Evolutionary conservation across 2,329 filamentous ascomycete species (phyloP), one percentile per base, ranked within the genome.

Genomic region (Ascochyta clinopodiicola): DNA sequence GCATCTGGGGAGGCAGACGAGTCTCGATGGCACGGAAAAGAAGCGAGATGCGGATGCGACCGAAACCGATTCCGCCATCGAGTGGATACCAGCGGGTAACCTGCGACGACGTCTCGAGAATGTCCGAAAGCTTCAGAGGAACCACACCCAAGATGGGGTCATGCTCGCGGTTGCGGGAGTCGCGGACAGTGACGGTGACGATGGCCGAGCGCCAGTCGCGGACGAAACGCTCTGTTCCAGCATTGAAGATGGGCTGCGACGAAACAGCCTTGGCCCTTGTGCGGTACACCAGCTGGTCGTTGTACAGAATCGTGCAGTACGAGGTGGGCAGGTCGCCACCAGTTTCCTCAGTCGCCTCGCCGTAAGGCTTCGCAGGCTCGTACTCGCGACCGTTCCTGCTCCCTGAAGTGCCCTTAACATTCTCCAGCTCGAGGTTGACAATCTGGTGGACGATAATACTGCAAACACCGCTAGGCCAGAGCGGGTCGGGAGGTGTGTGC

Each of bases 171-270:
- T 97, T 91, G 31, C 94, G 87, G 10, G 90, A 87, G 72, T 98
- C 94, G 24, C 95, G 89, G 15, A 97, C 92, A 0, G 91, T 90
- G 44, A 98, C 83, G 0, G 93, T 97, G 49, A 96, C 84, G 53
- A 97, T 90, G 40, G 86, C 84, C 17, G 91, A 95, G 60, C 92
- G 85, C 95, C 95, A 99, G 71, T 99, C 94, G 21, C 94, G 88
- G 27, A 98, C 80, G 67, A 98, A 98, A 12, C 89, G 86, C 71
- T 99, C 95, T 0, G 93, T 97, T 56, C 94, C 94, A 3, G 95
- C 93, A 66, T 98, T 97, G 83, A 96, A 98, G 61, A 98, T 97
- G 1, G 95, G 95, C 73, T 96, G 93, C 47, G 91, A 96, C 32
- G 90, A 96, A 7, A 96, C 90, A 4, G 93, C 93, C 80, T 99